A percentile compares a stretch with the other conserved stretches of the same genome.
These are phyloP conservation scores for Syzygium syzygioides DNA, from an alignment of 441 rosid genomes.

Conservation along the genomic window DNA sequence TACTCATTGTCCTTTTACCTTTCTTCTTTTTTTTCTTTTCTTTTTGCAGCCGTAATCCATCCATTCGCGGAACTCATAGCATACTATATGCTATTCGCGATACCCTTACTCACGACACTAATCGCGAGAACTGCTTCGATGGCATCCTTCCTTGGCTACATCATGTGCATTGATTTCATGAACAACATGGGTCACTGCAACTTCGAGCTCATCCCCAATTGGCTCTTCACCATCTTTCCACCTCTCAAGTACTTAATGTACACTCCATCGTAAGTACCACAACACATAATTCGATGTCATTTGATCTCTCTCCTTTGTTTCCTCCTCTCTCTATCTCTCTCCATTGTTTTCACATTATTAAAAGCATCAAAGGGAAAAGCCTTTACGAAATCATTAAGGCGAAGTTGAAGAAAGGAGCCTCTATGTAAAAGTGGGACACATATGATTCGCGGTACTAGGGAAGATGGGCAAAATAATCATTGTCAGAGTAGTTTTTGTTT, in stretches of 20 bases:
- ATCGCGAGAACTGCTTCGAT: conserved; percentile 23
- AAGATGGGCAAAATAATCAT: too few species aligned
- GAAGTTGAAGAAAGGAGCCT: background rate
- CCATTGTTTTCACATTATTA: background rate
- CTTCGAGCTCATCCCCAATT: conserved; percentile 46
- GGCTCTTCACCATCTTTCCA: conserved; percentile 39
- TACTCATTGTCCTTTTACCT: background rate
- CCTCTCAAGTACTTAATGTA: conserved; percentile 67
- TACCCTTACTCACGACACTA: conserved; percentile 23
- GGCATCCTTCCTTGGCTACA: conserved; percentile 16
- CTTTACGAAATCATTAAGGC: background rate
- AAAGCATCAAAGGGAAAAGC: background rate
- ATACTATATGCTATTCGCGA: conserved; percentile 32
- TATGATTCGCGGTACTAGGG: too few species aligned
- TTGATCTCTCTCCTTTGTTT: background rate
- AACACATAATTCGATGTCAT: conserved; percentile 19
- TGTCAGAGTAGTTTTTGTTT: background rate
- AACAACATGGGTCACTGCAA: conserved; percentile 79
- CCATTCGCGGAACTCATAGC: conserved; percentile 55
- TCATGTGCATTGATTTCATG: conserved; percentile 51
- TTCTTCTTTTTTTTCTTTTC: background rate
- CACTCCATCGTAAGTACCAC: conserved; percentile 37
- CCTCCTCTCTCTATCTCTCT: too few species aligned
- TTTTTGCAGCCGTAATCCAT: conserved; percentile 54
- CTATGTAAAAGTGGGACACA: too few species aligned